Conservation (phyloP, 169 alveolate genomes). For the Amoebophrya sp. region DNA sequence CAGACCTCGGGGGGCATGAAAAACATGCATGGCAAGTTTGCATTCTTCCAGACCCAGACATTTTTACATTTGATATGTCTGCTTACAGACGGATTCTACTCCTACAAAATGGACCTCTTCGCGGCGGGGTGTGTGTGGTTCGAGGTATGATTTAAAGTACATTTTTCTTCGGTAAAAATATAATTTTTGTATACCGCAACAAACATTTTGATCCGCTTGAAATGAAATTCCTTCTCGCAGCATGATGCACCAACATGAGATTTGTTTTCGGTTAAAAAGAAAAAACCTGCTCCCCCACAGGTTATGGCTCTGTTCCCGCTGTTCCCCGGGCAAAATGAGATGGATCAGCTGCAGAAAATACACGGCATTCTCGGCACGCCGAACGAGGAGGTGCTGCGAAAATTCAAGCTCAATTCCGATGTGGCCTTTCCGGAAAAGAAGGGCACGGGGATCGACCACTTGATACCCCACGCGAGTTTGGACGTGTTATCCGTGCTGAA, state of each 20-base stretch:
- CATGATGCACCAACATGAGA: no score
- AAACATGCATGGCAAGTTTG: no score
- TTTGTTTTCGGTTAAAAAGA: no score
- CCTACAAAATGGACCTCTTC: slow-evolving; percentile 81
- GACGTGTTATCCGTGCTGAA: neutral
- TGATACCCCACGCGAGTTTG: neutral
- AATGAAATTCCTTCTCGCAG: no score
- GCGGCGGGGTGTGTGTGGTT: slow-evolving; percentile 86
- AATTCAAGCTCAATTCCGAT: neutral
- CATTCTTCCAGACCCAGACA: no score
- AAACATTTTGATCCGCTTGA: no score
- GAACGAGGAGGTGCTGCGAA: neutral
- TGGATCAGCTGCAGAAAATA: slow-evolving; percentile 70
- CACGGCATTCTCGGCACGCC: slow-evolving; percentile 42
- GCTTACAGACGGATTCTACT: slow-evolving; percentile 80
- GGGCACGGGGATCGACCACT: neutral
- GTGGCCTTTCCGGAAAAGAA: slow-evolving; percentile 6
- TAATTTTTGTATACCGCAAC: no score
- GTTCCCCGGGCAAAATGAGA: slow-evolving; percentile 80
- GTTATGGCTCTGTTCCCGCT: slow-evolving; percentile 73
- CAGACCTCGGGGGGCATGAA: no score
- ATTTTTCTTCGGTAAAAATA: no score
- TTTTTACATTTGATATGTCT: no score
- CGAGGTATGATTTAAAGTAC: no score
- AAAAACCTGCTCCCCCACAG: no score